Evolutionary conservation across 1,284 basidiomycete genomes (phyloP).

Genomic region (Trametes polyzona): DNA sequence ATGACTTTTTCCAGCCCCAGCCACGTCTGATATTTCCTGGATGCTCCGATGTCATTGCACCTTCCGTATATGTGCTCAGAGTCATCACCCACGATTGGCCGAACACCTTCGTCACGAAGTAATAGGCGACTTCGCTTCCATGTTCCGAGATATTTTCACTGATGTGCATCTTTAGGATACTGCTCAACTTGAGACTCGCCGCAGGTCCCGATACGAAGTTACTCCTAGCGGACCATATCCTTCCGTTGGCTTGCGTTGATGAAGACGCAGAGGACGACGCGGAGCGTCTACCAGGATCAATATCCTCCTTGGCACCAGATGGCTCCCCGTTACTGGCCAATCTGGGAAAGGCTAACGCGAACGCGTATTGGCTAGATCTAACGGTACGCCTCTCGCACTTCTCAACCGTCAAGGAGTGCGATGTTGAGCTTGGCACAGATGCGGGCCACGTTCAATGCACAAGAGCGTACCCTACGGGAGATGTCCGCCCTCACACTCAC

Average conservation of each 20-base stretch:
- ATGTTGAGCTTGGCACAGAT: slow-evolving; percentile 48
- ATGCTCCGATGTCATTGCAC: slow-evolving; percentile 9
- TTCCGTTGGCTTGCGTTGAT: slow-evolving; percentile 69
- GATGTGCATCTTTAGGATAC: slow-evolving; percentile 30
- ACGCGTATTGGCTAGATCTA: slow-evolving; percentile 75
- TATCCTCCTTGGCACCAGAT: slow-evolving; percentile 44
- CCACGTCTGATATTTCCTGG: slow-evolving; percentile 37
- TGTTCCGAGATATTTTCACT: background rate
- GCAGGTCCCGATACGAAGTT: slow-evolving; percentile 53
- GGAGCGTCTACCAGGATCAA: slow-evolving; percentile 35
- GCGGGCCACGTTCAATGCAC: slow-evolving; percentile 71
- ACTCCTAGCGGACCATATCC: slow-evolving; percentile 68
- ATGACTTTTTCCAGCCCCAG: slow-evolving; percentile 75
- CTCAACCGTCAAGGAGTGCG: too few species aligned
- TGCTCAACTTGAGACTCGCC: slow-evolving; percentile 40
- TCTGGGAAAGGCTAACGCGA: slow-evolving; percentile 69
- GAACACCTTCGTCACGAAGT: slow-evolving; percentile 53
- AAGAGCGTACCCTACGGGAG: slow-evolving; percentile 73
- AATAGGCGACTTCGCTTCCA: background rate
- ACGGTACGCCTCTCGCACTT: slow-evolving; percentile 46
- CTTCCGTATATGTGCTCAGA: slow-evolving; percentile 69
- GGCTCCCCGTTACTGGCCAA: slow-evolving; percentile 63
- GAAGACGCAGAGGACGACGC: slow-evolving; percentile 32
- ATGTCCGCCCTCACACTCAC: slow-evolving; percentile 56
- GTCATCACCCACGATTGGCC: slow-evolving; percentile 80